Conservation (phyloP, 1,139 yeast genomes). For the Magnusiomyces ingens region DNA sequence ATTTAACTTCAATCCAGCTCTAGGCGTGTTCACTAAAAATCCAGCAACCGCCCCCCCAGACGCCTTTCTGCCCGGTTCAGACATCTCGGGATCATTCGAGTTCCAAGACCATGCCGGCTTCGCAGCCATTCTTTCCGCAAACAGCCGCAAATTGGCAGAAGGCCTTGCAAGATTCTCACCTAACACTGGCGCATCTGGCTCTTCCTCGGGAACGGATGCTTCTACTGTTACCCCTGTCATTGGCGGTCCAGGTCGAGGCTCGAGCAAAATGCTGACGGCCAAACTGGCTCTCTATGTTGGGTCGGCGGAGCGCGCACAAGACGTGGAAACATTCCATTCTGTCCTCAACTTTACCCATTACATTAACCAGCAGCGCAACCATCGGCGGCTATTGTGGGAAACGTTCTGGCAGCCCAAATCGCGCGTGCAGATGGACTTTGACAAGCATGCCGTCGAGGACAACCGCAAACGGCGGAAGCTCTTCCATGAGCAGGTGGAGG, state of each 20-base stretch:
- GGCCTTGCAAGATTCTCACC: background rate
- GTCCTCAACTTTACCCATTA: slow-evolving; percentile 30
- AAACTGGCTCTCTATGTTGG: slow-evolving; percentile 14
- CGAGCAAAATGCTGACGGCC: slow-evolving; percentile 9
- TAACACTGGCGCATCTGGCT: slow-evolving; percentile 7
- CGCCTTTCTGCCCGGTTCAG: slow-evolving; percentile 28
- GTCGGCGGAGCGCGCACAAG: slow-evolving; percentile 16
- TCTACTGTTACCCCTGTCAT: background rate
- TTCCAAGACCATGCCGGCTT: slow-evolving; percentile 19
- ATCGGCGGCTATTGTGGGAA: slow-evolving; percentile 29
- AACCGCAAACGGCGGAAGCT: slow-evolving; percentile 12
- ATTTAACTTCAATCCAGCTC: background rate
- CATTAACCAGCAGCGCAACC: slow-evolving; percentile 25
- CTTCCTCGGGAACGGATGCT: slow-evolving; percentile 5
- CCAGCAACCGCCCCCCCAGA: slow-evolving; percentile 8
- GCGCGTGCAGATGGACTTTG: slow-evolving; percentile 18
- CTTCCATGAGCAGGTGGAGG: slow-evolving; percentile 9
- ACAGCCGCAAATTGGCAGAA: slow-evolving; percentile 8
- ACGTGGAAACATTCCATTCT: slow-evolving; percentile 26
- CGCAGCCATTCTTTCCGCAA: slow-evolving; percentile 8
- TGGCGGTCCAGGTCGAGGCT: slow-evolving; percentile 12
- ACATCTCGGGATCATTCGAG: slow-evolving; percentile 28
- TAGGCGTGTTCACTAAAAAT: slow-evolving; percentile 4
- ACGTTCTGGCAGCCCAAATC: slow-evolving; percentile 29
- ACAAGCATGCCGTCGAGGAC: slow-evolving; percentile 14